Evolutionary conservation across 352 stramenopile species (phyloP), one percentile per base, ranked within the genome.

Genomic region (Globisporangium cystogenes): DNA sequence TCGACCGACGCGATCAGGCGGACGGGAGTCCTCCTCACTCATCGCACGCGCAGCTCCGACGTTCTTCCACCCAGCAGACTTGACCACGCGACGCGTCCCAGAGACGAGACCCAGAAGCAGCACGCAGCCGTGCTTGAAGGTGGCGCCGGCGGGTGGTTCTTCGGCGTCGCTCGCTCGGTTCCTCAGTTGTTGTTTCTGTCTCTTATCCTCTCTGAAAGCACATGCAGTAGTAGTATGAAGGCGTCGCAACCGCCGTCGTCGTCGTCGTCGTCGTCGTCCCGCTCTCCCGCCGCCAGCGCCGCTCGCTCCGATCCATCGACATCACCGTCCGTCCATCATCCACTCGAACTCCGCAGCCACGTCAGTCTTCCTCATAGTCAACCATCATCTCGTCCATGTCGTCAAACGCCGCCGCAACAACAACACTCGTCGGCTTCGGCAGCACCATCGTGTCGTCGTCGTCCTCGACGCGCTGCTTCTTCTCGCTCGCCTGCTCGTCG

Each of bases 361-460:
- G 76, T 53, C 82, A 72, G 45, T 90, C 79, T 54, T 90, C 78
- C 70, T 91, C 81, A 52, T 89, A 91, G 65, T 91, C 81, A 50
- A 91, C 81, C 61, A 80, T 72, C 62, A 76, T 80, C 63, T 89
- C 81, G 66, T 91, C 78, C 60, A 88, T 82, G 50, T 83, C 76
- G 45, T 77, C 76, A 48, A 82, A 77, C 51, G 70, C 55, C 31
- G 74, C 60, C 47, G 74, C 55, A 50, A n/a, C n/a, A n/a, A n/a
- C n/a, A n/a, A n/a, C n/a, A n/a, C n/a, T n/a, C n/a, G 55, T 65
- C 47, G 64, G 53, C 50, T 74, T 76, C 24, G 66, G 53, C 42
- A 67, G 53, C 35, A 51, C 48, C 48, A 68, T 55, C 8, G 40
- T 39, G 31, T 70, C 62, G 27, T 73, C 53, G 23, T 75, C 67